Conservation (phyloP, 1,284 basidiomycete genomes). For the Moniliella sp. region DNA sequence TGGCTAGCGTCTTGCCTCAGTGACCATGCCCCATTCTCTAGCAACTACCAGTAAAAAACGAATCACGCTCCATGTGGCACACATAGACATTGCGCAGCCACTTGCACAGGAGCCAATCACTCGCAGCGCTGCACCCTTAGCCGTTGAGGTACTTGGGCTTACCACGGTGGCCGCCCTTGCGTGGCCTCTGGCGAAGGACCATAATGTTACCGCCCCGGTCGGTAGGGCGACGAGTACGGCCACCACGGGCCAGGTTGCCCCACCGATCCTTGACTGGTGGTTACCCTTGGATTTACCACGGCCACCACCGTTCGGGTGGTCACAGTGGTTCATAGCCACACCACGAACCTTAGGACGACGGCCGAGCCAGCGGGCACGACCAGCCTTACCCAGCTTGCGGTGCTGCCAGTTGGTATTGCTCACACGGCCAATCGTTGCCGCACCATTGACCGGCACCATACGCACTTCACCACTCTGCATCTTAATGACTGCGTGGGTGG, state of each 20-base stretch:
- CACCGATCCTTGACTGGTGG: conserved; percentile 17
- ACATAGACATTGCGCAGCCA: too few relatives aligned
- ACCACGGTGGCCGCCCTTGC: conserved; percentile 51
- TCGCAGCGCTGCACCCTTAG: too few relatives aligned
- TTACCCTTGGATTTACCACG: conserved; percentile 91
- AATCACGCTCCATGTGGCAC: too few relatives aligned
- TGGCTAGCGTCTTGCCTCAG: too few relatives aligned
- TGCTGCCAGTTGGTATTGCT: conserved; percentile 80
- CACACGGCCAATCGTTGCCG: conserved; percentile 72
- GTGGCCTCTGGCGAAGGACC: conserved; percentile 67
- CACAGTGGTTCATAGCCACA: conserved; percentile 87
- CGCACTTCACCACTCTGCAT: conserved; percentile 82
- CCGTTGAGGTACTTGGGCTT: conserved; percentile 14
- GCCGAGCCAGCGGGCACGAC: conserved; percentile 69
- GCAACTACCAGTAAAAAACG: too few relatives aligned
- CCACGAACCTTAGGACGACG: conserved; percentile 68
- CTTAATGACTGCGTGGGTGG: conserved; percentile 53
- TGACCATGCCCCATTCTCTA: too few relatives aligned
- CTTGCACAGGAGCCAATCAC: too few relatives aligned
- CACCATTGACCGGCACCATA: conserved; percentile 58
- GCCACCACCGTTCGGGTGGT: conserved; percentile 94
- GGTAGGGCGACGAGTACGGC: conserved; percentile 70
- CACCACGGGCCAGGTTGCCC: conserved; percentile 62
- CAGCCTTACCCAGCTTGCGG: conserved; percentile 69
- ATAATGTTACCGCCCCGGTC: conserved; percentile 71